A percentile compares a stretch with the other conserved stretches of the same genome.
These are phyloP conservation scores for Vicia faba DNA, from an alignment of 306 rosid genomes.

Conservation along the genomic window DNA sequence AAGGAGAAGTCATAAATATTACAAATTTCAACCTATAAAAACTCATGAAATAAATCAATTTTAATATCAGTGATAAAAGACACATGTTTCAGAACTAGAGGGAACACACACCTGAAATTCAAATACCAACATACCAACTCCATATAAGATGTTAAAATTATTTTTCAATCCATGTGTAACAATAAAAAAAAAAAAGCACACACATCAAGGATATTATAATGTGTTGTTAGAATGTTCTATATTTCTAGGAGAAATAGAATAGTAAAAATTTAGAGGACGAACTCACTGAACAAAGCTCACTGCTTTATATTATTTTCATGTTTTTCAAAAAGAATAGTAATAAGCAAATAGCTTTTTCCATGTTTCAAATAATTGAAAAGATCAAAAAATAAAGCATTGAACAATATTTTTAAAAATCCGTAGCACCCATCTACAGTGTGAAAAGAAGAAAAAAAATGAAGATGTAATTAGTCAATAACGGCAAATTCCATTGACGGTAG, in stretches of 20 bases:
- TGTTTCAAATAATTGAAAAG: background rate
- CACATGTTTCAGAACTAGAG: too few species aligned
- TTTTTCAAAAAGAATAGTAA: background rate
- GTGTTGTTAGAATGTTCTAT: background rate
- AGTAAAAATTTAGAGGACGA: background rate
- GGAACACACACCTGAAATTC: too few species aligned
- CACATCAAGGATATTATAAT: too few species aligned
- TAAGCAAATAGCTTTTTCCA: background rate
- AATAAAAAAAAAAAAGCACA: too few species aligned
- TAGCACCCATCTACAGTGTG: background rate
- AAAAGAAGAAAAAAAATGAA: background rate
- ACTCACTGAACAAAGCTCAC: background rate
- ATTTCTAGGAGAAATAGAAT: too few species aligned
- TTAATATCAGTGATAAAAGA: too few species aligned
- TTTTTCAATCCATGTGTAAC: too few species aligned
- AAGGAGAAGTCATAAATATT: too few species aligned
- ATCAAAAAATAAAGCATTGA: background rate
- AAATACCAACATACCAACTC: background rate
- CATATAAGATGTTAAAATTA: too few species aligned
- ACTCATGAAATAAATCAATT: too few species aligned
- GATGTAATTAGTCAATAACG: background rate
- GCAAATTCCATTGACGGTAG: background rate
- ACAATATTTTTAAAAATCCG: background rate
- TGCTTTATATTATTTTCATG: background rate
- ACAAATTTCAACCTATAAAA: too few species aligned